Conservation (phyloP, 140 eudicot species). For the Ambrosia hybrid region DNA sequence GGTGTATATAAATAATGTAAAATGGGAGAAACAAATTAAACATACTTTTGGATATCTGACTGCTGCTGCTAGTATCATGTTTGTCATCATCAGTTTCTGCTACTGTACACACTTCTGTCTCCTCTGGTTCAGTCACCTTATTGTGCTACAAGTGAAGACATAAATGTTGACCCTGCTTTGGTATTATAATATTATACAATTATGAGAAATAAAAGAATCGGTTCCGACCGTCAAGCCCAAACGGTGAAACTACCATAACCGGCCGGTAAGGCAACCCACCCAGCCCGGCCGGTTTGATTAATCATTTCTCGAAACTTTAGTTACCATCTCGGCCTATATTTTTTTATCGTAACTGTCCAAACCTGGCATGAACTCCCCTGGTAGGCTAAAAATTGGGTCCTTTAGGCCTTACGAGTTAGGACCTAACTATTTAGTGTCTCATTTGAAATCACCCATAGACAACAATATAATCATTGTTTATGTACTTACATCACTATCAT, state of each 20-base stretch:
- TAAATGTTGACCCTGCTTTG: neutral
- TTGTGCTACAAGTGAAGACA: conserved; percentile 1
- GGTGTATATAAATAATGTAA: conserved; percentile 1
- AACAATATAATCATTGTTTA: neutral
- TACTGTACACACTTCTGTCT: conserved; percentile 26
- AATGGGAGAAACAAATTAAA: neutral
- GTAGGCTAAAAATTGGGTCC: neutral
- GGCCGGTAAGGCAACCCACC: neutral
- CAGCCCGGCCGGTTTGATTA: neutral
- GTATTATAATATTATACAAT: neutral
- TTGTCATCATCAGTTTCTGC: conserved; percentile 28
- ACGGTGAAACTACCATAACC: no score
- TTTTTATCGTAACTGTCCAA: neutral
- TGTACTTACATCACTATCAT: conserved; percentile 31
- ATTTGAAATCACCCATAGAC: neutral
- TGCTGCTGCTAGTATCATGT: conserved; percentile 29
- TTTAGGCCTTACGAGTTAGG: neutral
- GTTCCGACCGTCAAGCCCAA: no score
- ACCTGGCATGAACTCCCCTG: neutral
- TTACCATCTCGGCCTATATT: neutral
- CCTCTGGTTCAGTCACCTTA: conserved; percentile 26
- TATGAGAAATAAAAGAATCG: no score
- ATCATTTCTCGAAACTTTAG: neutral
- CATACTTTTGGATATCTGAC: conserved; percentile 37
- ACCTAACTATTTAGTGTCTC: neutral